Conservation (phyloP, 1,284 basidiomycete species). For the Papiliotrema terrestris region DNA sequence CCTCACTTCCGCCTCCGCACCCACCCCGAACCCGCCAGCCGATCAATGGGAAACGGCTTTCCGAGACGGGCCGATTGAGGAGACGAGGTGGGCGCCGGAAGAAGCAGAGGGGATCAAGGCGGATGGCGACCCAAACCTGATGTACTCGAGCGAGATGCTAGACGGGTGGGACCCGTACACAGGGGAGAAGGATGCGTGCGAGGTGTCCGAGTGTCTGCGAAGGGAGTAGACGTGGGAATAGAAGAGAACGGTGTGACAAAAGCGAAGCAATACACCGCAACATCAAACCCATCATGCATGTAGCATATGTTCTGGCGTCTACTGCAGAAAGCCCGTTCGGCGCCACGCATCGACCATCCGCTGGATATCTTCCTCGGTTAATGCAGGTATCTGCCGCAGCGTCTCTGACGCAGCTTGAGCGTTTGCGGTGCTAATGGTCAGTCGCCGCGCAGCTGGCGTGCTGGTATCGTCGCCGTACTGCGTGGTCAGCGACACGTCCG, state of each 20-base stretch:
- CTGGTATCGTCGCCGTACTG: conserved; percentile 14
- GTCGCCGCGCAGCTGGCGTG: background rate
- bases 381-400: conserved; percentile 8
- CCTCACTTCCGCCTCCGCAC: conserved; percentile 18
- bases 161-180: conserved; percentile 42
- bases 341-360: conserved; percentile 29
- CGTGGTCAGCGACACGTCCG: background rate
- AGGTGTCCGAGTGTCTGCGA: conserved; percentile 33
- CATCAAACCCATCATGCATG: too few relatives aligned
- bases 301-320: too few relatives aligned
- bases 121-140: conserved; percentile 29
- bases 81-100: conserved; percentile 34
- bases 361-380: conserved; percentile 11
- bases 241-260: background rate
- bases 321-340: conserved; percentile 15
- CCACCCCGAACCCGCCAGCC: conserved; percentile 26
- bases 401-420: conserved; percentile 13
- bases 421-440: conserved; percentile 15
- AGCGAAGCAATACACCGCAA: background rate
- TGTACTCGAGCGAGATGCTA: conserved; percentile 35
- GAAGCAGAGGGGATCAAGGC: conserved; percentile 33
- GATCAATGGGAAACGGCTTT: conserved; percentile 33
- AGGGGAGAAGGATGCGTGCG: conserved; percentile 39
- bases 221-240: conserved; percentile 7
- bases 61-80: conserved; percentile 31